Percentiles rank a stretch among this genome's conserved stretches.
phyloP scores from a whole-genome alignment of 306 rosid genomes.

The Crotalaria pallida region DNA sequence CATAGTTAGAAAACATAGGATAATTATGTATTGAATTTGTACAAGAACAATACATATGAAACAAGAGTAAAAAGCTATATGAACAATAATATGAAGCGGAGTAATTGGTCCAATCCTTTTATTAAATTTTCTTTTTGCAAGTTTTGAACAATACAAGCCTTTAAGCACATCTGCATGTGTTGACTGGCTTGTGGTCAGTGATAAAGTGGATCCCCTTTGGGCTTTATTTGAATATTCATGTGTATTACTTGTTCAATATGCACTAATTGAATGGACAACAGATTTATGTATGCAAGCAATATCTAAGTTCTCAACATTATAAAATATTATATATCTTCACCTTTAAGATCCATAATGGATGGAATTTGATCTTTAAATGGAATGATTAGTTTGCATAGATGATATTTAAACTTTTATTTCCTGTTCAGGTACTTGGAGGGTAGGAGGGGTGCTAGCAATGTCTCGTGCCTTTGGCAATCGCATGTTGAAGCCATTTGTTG shows the following conservation, averaged over 20 bases:
- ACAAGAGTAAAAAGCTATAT: too few relatives aligned
- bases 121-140: background rate
- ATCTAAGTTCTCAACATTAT: too few relatives aligned
- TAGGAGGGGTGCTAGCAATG: conserved; percentile 98
- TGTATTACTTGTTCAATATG: conserved; percentile 6
- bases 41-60: too few relatives aligned
- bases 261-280: background rate
- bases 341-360: conserved; percentile 14
- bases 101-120: background rate
- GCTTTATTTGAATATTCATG: background rate
- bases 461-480: conserved; percentile 98
- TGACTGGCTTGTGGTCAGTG: background rate
- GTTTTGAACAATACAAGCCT: background rate
- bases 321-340: background rate
- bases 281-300: too few relatives aligned
- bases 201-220: background rate
- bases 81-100: too few relatives aligned
- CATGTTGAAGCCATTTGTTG: conserved; percentile 92
- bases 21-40: too few relatives aligned
- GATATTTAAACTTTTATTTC: conserved; percentile 13
- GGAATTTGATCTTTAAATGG: conserved; percentile 18
- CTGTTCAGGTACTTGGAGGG: conserved; percentile 94
- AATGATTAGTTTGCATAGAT: conserved; percentile 10
- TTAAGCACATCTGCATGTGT: background rate
- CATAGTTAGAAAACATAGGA: too few relatives aligned